Percentiles rank a stretch among this genome's conserved stretches.
These are phyloP conservation scores for Pseudogymnoascus sp. DNA, from an alignment of 2,329 filamentous ascomycete genomes.

Conservation along the genomic window DNA sequence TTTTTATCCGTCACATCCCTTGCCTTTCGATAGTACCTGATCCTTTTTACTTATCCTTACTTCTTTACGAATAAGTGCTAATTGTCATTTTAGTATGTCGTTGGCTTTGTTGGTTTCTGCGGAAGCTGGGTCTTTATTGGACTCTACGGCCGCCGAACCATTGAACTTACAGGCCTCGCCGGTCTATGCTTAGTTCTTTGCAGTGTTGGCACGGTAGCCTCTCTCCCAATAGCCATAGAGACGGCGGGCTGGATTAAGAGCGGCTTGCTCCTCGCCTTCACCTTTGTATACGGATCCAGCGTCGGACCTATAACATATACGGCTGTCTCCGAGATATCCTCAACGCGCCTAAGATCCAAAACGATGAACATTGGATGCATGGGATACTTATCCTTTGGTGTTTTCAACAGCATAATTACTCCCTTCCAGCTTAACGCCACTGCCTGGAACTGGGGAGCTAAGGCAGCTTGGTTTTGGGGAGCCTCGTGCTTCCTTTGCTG, in stretches of 20 bases:
- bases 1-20: neutral
- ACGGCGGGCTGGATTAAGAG: conserved; percentile 35
- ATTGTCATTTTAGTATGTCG: conserved; percentile 16
- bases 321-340: conserved; percentile 76
- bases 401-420: conserved; percentile 73
- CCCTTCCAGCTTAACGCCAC: conserved; percentile 89
- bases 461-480: conserved; percentile 69
- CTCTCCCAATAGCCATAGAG: conserved; percentile 33
- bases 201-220: conserved; percentile 39
- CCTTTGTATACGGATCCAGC: conserved; percentile 75
- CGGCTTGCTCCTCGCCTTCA: conserved; percentile 72
- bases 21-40: neutral
- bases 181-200: conserved; percentile 32
- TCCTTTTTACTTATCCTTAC: neutral
- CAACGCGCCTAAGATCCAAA: conserved; percentile 79
- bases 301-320: conserved; percentile 89
- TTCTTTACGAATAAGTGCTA: neutral
- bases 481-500: conserved; percentile 50
- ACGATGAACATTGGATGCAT: conserved; percentile 82
- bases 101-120: conserved; percentile 29
- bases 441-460: conserved; percentile 84
- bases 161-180: conserved; percentile 15
- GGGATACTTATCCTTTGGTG: conserved; percentile 64
- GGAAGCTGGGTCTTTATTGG: conserved; percentile 44
- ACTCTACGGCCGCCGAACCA: conserved; percentile 20